Base-by-base conservation (phyloP, 768 basidiomycete species). In the Boletus subcaerulescens region DNA sequence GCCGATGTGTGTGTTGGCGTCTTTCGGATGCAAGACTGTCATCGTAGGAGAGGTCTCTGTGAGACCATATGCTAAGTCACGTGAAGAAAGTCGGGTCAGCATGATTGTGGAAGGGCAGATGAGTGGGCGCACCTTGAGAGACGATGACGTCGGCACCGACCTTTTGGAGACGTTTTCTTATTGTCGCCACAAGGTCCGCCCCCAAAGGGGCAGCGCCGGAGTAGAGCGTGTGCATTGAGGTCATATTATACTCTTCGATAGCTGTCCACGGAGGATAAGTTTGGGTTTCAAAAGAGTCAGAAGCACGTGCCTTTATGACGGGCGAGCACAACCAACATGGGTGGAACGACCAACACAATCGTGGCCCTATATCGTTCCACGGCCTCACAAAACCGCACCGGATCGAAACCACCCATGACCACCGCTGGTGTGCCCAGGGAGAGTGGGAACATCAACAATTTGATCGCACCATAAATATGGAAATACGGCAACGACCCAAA, bases 181-280 rank as follows among this genome's bases (percentile, higher is more conserved):
- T 80, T 22, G 81, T 73, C 22, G 76, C 71, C 3, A 81, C 80
- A 17, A 94, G 74, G 3, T 82, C 80, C 1, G 79, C 76, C 0
- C 87, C 86, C 2, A 94, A 71, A 0, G 93, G 93, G 1, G 93
- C 93, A 0, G 92, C 93, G 3, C 90, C 93, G 5, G 83, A 89
- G 57, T 83, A 76, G 33, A 93, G 60, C 4, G 78, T 62, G 20
- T 74, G 64, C 14, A 94, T 64, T 2, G 82, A 79, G 0, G 79
- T 79, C 44, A 94, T 61, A 63, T 93, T 79, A 66, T 87, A 87
- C 62, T 86, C 71, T 53, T 81, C 79, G 6, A 90, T 78, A 12
- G 80, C 87, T 87, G 49, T 32, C 18, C 5, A 45, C 4, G 14
- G 35, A 9, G 17, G n/a, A 14, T n/a, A 18, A 18, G 35, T 9